Evolutionary conservation across 139 green algal species (phyloP).

Genomic region (Coelastrella sp.): DNA sequence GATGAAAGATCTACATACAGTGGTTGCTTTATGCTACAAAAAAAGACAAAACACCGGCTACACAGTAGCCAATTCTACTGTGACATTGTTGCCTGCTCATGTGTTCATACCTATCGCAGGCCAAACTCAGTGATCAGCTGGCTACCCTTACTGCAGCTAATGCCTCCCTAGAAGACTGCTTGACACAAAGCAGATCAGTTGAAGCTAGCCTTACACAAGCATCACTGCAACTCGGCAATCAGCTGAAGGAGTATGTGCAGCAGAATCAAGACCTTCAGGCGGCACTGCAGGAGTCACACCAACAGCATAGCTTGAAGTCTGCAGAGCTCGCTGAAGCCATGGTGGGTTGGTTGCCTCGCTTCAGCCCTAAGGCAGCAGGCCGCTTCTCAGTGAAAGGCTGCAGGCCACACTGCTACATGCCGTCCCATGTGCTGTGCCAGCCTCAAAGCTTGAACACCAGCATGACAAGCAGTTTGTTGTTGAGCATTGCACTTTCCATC

Average conservation of each 20-base stretch:
- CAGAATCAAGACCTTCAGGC: not conserved
- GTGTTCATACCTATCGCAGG: not conserved
- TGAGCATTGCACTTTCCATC: no score
- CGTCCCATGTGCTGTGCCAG: no score
- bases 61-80: no score
- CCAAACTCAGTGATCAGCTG: not conserved
- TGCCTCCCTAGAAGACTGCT: not conserved
- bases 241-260: constrained; percentile 14
- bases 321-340: not conserved
- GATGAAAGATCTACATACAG: no score
- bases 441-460: no score
- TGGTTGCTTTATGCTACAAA: no score
- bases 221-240: not conserved
- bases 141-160: not conserved
- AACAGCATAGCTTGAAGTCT: not conserved
- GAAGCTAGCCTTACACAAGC: not conserved
- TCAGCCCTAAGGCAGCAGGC: no score
- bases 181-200: not conserved
- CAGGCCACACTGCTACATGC: no score
- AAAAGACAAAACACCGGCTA: not conserved
- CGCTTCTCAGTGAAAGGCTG: no score
- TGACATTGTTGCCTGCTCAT: no score
- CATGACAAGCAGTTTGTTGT: no score
- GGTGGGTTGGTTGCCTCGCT: not conserved
- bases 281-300: not conserved